These are phyloP conservation scores for Leishmania tarentolae DNA, from an alignment of 208 protist species.

Conservation along the genomic window DNA sequence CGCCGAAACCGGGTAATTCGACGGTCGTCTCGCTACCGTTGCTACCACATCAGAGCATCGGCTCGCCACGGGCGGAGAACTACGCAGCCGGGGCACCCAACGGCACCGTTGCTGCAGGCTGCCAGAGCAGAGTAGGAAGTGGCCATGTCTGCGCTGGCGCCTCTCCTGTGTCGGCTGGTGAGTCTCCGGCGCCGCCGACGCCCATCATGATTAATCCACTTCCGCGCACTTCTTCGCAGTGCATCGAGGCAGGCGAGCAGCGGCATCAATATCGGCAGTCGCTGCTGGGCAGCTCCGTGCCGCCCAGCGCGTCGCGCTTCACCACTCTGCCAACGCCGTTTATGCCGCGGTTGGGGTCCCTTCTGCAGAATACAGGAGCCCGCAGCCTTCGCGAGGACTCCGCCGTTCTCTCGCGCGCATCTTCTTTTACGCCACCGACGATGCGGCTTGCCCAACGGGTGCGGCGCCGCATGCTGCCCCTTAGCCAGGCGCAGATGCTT, in stretches of 20 bases:
- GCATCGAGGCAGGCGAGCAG: constrained; percentile 18
- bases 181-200: constrained; percentile 11
- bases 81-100: not conserved
- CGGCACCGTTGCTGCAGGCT: not conserved
- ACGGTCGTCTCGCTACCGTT: not conserved
- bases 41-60: not conserved
- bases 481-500: constrained; percentile 7
- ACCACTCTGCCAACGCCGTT: constrained; percentile 27
- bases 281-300: constrained; percentile 5
- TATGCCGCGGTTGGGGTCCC: constrained; percentile 9
- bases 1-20: not conserved
- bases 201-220: constrained; percentile 22
- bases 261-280: constrained; percentile 18
- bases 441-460: constrained; percentile 25
- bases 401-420: constrained; percentile 20
- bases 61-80: not conserved
- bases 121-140: constrained; percentile 5
- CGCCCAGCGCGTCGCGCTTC: constrained; percentile 18
- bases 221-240: constrained; percentile 27
- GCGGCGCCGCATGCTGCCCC: constrained; percentile 20
- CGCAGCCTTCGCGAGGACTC: constrained; percentile 34
- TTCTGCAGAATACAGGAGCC: constrained; percentile 4
- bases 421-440: constrained; percentile 21
- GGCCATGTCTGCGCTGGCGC: not conserved
- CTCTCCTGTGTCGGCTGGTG: not conserved